Percentiles rank a stretch among this genome's conserved stretches.
Conservation (phyloP, 345 rosid genomes). For the Brassica nigra region DNA sequence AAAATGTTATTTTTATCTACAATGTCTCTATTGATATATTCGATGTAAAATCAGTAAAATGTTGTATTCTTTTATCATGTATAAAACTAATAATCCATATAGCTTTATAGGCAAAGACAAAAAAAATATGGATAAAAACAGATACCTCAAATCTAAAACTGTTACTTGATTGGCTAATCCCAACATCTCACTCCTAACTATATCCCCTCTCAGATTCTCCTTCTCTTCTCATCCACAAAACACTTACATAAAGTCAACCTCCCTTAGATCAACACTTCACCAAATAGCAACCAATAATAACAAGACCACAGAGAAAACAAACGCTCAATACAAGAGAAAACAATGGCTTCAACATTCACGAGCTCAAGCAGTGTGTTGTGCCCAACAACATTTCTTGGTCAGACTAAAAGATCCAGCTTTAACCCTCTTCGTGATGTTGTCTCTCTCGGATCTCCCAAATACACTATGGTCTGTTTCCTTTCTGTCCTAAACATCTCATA, state of each 20-base stretch:
- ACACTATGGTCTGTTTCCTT: constrained; percentile 62
- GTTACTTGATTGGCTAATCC: constrained; percentile 60
- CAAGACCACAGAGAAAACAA: neutral
- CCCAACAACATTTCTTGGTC: constrained; percentile 78
- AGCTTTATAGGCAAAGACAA: neutral
- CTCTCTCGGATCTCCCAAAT: constrained; percentile 63
- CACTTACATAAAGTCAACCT: constrained; percentile 13
- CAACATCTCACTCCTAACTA: constrained; percentile 33
- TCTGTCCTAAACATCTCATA: neutral
- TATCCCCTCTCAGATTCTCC: constrained; percentile 49
- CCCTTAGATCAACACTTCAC: constrained; percentile 23
- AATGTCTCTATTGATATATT: no score
- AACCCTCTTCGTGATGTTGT: constrained; percentile 76
- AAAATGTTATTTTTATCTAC: no score
- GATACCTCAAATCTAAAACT: constrained; percentile 62
- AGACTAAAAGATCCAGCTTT: constrained; percentile 49
- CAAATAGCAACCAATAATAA: constrained; percentile 28
- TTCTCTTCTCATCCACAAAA: constrained; percentile 35
- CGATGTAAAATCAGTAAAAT: no score
- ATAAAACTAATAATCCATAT: no score
- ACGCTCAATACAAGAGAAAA: constrained; percentile 28
- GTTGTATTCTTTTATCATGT: no score
- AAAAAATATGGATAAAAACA: constrained; percentile 59
- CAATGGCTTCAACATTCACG: constrained; percentile 59
- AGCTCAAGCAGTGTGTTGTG: constrained; percentile 67